Evolutionary conservation across 2,329 filamentous ascomycete genomes (phyloP), one percentile per base, ranked within the genome.

Genomic region (Endothia cerciana): DNA sequence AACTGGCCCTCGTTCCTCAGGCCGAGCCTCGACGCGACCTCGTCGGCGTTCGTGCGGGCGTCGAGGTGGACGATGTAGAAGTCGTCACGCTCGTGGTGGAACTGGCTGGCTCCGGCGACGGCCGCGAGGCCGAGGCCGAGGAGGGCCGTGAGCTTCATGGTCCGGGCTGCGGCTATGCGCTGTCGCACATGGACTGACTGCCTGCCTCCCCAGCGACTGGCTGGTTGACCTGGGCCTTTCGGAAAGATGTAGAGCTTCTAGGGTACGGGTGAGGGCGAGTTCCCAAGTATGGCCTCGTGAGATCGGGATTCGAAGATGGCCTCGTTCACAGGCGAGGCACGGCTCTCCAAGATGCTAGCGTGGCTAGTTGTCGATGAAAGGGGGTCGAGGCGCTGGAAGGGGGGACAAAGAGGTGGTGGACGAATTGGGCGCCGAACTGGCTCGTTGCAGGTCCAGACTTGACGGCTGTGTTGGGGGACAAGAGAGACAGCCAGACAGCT

Each of bases 51-150:
- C 7, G 86, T 82, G 45, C 85, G 82, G 15, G 86, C 80, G 66
- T 90, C 87, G 73, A 99, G 85, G 71, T 97, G 91, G 57, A 99
- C 83, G 92, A 96, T 93, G 77, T 98, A 97, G 80, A 97, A 98
- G 78, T 99, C 94, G 78, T 93, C 88, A 47, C 86, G 83, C 60
- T 91, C 86, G 82, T 96, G 92, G 74, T 95, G 65, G 81, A 78
- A 68, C 82, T 74, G 33, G 78, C 70, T 77, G 73, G 83, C 73
- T 67, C 77, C 78, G 67, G 83, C 79, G 58, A 88, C 77, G 77
- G 84, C 80, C 63, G 83, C 76, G 60, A 87, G 79, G 76, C 83
- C 80, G 65, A 90, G 71, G 67, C 85, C 80, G 67, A 80, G 70
- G 67, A 78, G 69, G 60, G 73, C 66, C 64, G 79, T 74, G 69